Conservation (phyloP, 2,329 filamentous ascomycete genomes). For the Mollisia scopiformis region DNA sequence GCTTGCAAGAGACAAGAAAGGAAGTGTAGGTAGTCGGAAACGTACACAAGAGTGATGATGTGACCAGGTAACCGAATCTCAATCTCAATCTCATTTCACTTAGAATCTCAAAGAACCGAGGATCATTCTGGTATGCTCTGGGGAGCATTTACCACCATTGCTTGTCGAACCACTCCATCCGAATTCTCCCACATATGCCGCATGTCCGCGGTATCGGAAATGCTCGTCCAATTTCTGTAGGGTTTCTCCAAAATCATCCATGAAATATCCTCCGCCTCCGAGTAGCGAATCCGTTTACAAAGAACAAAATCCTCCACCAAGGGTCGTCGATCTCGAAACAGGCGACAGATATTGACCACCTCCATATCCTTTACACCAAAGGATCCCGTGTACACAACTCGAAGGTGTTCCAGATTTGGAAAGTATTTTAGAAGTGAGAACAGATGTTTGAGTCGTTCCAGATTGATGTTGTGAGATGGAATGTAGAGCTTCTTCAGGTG, state of each 20-base stretch:
- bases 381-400: constrained; percentile 16
- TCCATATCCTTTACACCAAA: constrained; percentile 23
- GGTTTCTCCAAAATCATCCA: constrained; percentile 23
- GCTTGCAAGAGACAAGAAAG: too few species aligned
- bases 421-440: constrained; percentile 26
- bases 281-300: constrained; percentile 20
- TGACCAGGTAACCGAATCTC: too few species aligned
- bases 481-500: constrained; percentile 19
- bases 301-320: constrained; percentile 14
- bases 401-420: constrained; percentile 18
- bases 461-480: constrained; percentile 20
- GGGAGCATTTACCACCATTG: constrained; percentile 13
- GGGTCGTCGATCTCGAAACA: constrained; percentile 19
- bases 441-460: constrained; percentile 21
- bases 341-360: constrained; percentile 18
- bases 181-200: constrained; percentile 15
- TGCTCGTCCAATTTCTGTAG: constrained; percentile 19
- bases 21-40: too few species aligned
- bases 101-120: not conserved
- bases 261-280: constrained; percentile 21
- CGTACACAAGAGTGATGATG: too few species aligned
- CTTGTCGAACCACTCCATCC: constrained; percentile 9
- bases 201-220: not conserved
- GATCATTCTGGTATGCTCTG: constrained; percentile 16
- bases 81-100: not conserved